These are phyloP conservation scores for Wickerhamomyces tratensis DNA, from an alignment of 805 yeast species.

Conservation along the genomic window DNA sequence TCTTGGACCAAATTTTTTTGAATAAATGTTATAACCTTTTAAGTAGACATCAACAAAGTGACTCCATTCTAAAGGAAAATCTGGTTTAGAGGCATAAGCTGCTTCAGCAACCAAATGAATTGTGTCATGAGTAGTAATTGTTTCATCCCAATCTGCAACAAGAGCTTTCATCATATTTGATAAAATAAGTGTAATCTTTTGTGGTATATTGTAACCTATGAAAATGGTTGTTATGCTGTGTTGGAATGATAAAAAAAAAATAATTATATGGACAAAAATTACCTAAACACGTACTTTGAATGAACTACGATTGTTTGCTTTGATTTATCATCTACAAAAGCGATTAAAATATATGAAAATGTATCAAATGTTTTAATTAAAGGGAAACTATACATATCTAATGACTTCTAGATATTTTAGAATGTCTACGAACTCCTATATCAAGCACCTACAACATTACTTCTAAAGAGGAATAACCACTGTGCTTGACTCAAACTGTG, in stretches of 20 bases:
- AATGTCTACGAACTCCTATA: conserved; percentile 23
- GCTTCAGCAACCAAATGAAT: conserved; percentile 39
- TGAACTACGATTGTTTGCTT: no score
- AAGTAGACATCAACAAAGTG: conserved; percentile 36
- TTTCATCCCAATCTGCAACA: conserved; percentile 61
- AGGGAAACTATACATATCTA: not conserved
- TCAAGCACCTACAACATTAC: conserved; percentile 17
- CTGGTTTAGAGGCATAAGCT: conserved; percentile 30
- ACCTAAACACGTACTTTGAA: no score
- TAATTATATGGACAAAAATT: no score
- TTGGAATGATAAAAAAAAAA: no score
- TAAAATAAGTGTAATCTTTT: not conserved
- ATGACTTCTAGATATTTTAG: no score
- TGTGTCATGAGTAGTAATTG: conserved; percentile 48
- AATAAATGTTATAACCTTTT: conserved; percentile 24
- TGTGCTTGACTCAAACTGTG: conserved; percentile 24
- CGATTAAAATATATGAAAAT: no score
- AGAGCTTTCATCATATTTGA: conserved; percentile 14
- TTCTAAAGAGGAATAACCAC: conserved; percentile 3
- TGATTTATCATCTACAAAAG: no score
- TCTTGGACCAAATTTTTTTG: conserved; percentile 20
- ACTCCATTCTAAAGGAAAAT: conserved; percentile 27
- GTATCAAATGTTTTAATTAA: no score
- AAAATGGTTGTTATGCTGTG: no score
- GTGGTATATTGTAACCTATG: not conserved